phyloP scores from a whole-genome alignment of 176 grass and related monocot genomes.

The Phoenix roebelenii region DNA sequence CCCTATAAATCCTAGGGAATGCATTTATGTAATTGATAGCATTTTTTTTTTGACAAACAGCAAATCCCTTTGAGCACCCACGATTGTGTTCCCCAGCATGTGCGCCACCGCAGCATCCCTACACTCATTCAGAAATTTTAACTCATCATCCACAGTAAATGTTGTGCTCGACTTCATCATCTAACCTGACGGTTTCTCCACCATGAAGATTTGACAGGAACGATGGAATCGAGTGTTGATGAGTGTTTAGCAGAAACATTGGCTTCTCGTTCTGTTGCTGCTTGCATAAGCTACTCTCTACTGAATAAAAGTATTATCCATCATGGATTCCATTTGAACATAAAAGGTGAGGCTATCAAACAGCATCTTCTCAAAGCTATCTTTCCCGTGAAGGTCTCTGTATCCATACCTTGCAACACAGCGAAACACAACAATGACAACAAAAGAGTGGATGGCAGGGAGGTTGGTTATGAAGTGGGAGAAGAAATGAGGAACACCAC shows the following conservation, averaged over 20 bases:
- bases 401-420: constrained; percentile 74
- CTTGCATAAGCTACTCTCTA: constrained; percentile 28
- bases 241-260: constrained; percentile 4
- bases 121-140: constrained; percentile 47
- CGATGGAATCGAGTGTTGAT: constrained; percentile 24
- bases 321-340: constrained; percentile 55
- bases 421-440: constrained; percentile 45
- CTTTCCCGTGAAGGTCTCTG: constrained; percentile 67
- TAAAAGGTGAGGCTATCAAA: constrained; percentile 41
- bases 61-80: constrained; percentile 40
- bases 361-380: constrained; percentile 57
- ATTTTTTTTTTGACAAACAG: constrained; percentile 34
- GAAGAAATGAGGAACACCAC: constrained; percentile 73
- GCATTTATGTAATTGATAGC: constrained; percentile 46
- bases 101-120: constrained; percentile 69
- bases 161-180: constrained; percentile 26
- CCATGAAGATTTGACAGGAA: neutral
- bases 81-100: constrained; percentile 55
- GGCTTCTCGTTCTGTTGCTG: constrained; percentile 13
- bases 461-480: constrained; percentile 88
- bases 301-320: constrained; percentile 50
- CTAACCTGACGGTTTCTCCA: constrained; percentile 34
- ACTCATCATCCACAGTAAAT: constrained; percentile 22
- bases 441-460: constrained; percentile 59
- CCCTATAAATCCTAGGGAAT: constrained; percentile 60